phyloP scores from a whole-genome alignment of 371 early-diverging fungal species.

The Mucor lusitanicus region DNA sequence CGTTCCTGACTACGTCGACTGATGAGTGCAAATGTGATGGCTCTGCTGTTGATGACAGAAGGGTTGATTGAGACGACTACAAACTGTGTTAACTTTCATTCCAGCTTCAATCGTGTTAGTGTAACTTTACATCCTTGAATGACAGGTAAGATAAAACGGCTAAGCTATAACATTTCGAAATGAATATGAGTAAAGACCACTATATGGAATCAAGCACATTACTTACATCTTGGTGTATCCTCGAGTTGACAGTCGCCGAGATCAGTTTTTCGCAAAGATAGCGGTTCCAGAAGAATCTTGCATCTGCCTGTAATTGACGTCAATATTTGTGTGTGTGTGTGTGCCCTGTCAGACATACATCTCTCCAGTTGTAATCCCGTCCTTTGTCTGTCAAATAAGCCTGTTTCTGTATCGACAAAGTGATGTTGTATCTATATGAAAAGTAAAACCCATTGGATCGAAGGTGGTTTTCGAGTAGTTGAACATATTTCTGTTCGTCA shows the following conservation, averaged over 20 bases:
- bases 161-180: constrained; percentile 41
- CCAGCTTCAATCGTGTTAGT: not conserved
- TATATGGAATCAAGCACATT: not conserved
- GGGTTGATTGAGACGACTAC: constrained; percentile 57
- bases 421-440: constrained; percentile 83
- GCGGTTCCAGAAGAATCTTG: constrained; percentile 90
- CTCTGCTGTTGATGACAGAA: constrained; percentile 51
- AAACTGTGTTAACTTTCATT: not conserved
- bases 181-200: not conserved
- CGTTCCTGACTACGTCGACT: constrained; percentile 80
- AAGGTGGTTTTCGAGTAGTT: constrained; percentile 68
- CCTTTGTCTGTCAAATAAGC: constrained; percentile 19
- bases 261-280: constrained; percentile 67
- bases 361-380: constrained; percentile 25
- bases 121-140: constrained; percentile 82
- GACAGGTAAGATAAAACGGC: constrained; percentile 84
- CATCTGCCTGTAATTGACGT: constrained; percentile 62
- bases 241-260: constrained; percentile 18
- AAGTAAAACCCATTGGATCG: constrained; percentile 73
- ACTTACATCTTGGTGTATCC: constrained; percentile 39
- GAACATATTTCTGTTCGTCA: constrained; percentile 79
- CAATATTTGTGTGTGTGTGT: not conserved
- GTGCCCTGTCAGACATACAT: constrained; percentile 23
- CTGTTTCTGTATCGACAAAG: constrained; percentile 79
- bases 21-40: constrained; percentile 77